Base-by-base conservation (phyloP, 305 asterid genomes). In the Solanum hybrid region DNA sequence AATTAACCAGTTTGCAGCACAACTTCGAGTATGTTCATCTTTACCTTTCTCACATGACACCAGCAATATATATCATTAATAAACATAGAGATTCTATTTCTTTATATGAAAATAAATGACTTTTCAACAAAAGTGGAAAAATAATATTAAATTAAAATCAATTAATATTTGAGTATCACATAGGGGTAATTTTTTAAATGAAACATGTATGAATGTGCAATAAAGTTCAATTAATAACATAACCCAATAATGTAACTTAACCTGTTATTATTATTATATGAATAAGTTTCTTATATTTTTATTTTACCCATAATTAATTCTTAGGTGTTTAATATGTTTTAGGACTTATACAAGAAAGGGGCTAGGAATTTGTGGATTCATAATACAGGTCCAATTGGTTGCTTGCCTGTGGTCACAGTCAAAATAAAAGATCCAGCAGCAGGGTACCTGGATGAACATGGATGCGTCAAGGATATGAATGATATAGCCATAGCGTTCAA, bases 351-450 rank as follows among this genome's bases (percentile, higher is more conserved):
- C 29, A 66, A 87, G 20, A 91, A 89, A 91, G 98, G 96, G 84
- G 98, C 93, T 37, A 93, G 97, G 89, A 88, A 85, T 22, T 93
- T 95, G 22, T 96, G 97, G 96, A 94, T 96, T 72, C 97, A 96
- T 64, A 95, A 96, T 79, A 92, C 93, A 5, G 97, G 96, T 40
- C 98, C 98, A 1, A 88, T 94, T 78, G 98, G 98, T 76, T 96
- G 98, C 89, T 73, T 95, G 87, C 97, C 98, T 1, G 84, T 91
- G 71, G 77, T 90, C 3, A 72, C 89, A 4, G 17, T 89, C 29
- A 76, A 92, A 31, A 5, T 92, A 75, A 76, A 36, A 85, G 90
- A 89, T 46, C 94, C 93, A 9, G 56, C 84, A 8, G 91, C 92
- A 2, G 95, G 93, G 16, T 69, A 24, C 36, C 79, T 94, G 7